Evolutionary conservation across 768 basidiomycete genomes (phyloP), one percentile per base, ranked within the genome.

Genomic region (Chiua virens): DNA sequence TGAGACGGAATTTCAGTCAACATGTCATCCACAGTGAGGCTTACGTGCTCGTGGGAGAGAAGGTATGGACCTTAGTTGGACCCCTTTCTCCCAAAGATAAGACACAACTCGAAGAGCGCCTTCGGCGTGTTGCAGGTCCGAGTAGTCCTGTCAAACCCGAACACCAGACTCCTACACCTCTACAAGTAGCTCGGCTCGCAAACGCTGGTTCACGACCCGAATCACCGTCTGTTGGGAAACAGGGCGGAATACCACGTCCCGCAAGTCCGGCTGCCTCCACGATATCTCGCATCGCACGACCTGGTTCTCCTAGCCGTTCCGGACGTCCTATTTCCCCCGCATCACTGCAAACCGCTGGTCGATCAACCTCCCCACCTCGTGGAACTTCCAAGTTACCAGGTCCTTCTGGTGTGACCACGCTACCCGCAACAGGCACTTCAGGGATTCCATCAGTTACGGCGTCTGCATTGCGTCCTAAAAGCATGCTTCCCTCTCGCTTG

Each of bases 61-160:
- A 84, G 59, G 81, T 94, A 13, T 95, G 89, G 90, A 72, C 79
- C 11, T 69, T 87, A 10, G 88, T 93, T 39, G 91, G 91, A 1
- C 59, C 76, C 9, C 73, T 97, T 25, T 79, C 86, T 40, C 74
- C 88, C 5, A 96, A 96, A 67, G 93, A 95, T 63, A 93, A 89
- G 63, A 92, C 92, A 9, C 91, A 94, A 61, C 79, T 97, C 27
- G 93, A 96, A 68, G 94, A 95, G 63, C 81, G 92, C 8, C 72
- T 97, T 25, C 86, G 89, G 41, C 86, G 91, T 30, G 82, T 92
- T n/a, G 75, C 85, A 27, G 86, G 86, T 7, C 82, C 87, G 28
- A 81, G 80, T 57, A 65, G 61, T 48, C 77, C 77, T 23, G 66
- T 65, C 37, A 74, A 67, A 35, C 46, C 53, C 27, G 71, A 72